A percentile compares a stretch with the other conserved stretches of the same genome.
phyloP scores from a whole-genome alignment of 208 protist genomes.

The Leishmania guyanensis region DNA sequence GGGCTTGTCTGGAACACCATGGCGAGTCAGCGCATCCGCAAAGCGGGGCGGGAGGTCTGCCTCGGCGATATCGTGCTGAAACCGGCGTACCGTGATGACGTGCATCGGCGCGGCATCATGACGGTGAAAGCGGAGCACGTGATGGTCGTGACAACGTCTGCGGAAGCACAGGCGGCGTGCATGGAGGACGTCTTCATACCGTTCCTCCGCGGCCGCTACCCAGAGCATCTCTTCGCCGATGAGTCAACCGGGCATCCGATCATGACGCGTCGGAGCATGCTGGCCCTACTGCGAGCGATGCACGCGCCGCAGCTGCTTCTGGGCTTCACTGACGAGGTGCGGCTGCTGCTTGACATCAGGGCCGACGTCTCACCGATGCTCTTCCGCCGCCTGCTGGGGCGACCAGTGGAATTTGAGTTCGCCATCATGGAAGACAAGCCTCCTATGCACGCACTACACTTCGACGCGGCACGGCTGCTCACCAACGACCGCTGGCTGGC shows the following conservation, averaged over 20 bases:
- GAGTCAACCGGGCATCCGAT: constrained; percentile 67
- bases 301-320: constrained; percentile 75
- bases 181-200: constrained; percentile 85
- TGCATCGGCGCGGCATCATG: constrained; percentile 50
- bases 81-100: constrained; percentile 58
- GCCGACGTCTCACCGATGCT: constrained; percentile 55
- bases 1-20: constrained; percentile 83
- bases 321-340: constrained; percentile 56
- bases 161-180: constrained; percentile 49
- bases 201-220: constrained; percentile 77
- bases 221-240: constrained; percentile 57
- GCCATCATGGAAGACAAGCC: constrained; percentile 81
- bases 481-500: constrained; percentile 54
- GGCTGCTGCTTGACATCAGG: constrained; percentile 67
- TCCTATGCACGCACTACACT: constrained; percentile 62
- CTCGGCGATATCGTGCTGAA: constrained; percentile 78
- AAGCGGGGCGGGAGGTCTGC: constrained; percentile 39
- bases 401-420: constrained; percentile 63
- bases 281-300: constrained; percentile 52
- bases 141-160: constrained; percentile 48
- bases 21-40: constrained; percentile 65
- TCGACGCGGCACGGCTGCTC: constrained; percentile 76
- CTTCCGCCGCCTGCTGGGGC: constrained; percentile 76
- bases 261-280: constrained; percentile 67
- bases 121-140: constrained; percentile 85